Conservation (phyloP, 2,329 filamentous ascomycete genomes). For the Aschersonia sp. region DNA sequence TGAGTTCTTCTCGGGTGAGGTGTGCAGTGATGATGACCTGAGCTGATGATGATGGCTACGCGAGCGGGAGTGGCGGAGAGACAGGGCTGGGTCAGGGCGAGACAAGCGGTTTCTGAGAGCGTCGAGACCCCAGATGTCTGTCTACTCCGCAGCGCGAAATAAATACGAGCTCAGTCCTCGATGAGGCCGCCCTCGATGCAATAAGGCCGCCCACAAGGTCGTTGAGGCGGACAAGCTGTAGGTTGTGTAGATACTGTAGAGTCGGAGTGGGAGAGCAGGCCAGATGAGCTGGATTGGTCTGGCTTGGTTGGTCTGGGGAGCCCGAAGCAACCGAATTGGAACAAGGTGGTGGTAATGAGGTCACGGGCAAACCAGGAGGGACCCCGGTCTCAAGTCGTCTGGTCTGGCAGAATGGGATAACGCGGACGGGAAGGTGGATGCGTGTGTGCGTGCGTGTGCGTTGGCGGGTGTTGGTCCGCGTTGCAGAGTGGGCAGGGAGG, state of each 20-base stretch:
- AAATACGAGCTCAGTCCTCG: too few relatives aligned
- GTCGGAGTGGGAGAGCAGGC: not conserved
- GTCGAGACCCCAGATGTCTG: too few relatives aligned
- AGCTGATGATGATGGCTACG: not conserved
- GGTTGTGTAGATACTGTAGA: too few relatives aligned
- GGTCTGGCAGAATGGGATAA: not conserved
- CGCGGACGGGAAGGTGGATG: not conserved
- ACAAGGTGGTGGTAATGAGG: conserved; percentile 9
- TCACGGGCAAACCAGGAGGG: conserved; percentile 10
- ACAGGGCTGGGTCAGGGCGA: not conserved
- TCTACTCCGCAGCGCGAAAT: too few relatives aligned
- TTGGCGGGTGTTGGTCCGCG: not conserved
- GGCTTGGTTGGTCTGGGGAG: conserved; percentile 2
- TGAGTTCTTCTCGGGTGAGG: not conserved
- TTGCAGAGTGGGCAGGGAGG: not conserved
- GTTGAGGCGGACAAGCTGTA: too few relatives aligned
- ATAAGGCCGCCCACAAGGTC: too few relatives aligned
- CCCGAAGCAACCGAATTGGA: conserved; percentile 1
- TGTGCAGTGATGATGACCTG: not conserved
- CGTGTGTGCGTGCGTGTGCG: too few relatives aligned
- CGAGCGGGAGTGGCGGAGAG: not conserved
- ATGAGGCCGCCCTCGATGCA: too few relatives aligned
- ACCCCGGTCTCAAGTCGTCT: not conserved
- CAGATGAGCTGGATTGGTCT: not conserved
- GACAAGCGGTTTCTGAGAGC: not conserved